These are phyloP conservation scores for Hysterangium stoloniferum DNA, from an alignment of 768 basidiomycete species.

Conservation along the genomic window DNA sequence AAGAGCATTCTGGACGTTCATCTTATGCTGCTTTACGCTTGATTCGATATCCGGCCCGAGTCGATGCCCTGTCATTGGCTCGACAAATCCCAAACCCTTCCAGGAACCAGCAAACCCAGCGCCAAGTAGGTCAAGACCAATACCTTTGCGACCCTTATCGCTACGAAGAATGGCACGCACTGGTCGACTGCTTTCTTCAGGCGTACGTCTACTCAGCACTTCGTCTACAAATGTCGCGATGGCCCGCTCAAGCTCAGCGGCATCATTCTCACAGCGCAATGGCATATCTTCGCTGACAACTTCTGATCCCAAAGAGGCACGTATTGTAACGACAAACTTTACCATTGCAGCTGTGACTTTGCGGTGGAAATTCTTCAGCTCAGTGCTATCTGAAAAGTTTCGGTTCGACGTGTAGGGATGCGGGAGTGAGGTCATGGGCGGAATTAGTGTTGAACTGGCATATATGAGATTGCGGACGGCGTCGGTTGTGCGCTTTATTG, in stretches of 20 bases:
- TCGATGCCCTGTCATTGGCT: slow-evolving; percentile 41
- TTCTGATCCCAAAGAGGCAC: slow-evolving; percentile 24
- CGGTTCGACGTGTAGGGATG: background rate
- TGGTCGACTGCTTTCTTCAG: slow-evolving; percentile 41
- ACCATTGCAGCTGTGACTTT: slow-evolving; percentile 29
- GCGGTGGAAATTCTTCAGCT: slow-evolving; percentile 21
- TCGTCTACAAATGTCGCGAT: slow-evolving; percentile 21
- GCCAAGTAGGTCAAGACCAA: slow-evolving; percentile 75
- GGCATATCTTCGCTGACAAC: slow-evolving; percentile 15
- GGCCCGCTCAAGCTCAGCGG: slow-evolving; percentile 21
- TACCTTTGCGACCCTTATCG: slow-evolving; percentile 22
- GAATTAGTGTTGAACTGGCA: slow-evolving; percentile 20
- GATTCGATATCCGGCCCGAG: slow-evolving; percentile 45
- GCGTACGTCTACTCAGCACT: slow-evolving; percentile 40
- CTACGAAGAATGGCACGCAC: slow-evolving; percentile 21
- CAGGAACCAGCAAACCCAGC: slow-evolving; percentile 69
- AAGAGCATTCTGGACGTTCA: slow-evolving; percentile 45
- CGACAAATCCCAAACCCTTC: slow-evolving; percentile 82
- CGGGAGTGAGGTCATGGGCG: slow-evolving; percentile 10
- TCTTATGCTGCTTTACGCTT: slow-evolving; percentile 43
- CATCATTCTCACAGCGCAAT: slow-evolving; percentile 21
- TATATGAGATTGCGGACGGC: slow-evolving; percentile 23
- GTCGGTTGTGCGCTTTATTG: slow-evolving; percentile 5
- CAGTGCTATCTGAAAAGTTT: slow-evolving; percentile 3
- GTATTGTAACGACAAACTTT: slow-evolving; percentile 32